Evolutionary conservation across 2,329 filamentous ascomycete genomes (phyloP), one percentile per base, ranked within the genome.

Genomic region (Orbilia brochopaga): DNA sequence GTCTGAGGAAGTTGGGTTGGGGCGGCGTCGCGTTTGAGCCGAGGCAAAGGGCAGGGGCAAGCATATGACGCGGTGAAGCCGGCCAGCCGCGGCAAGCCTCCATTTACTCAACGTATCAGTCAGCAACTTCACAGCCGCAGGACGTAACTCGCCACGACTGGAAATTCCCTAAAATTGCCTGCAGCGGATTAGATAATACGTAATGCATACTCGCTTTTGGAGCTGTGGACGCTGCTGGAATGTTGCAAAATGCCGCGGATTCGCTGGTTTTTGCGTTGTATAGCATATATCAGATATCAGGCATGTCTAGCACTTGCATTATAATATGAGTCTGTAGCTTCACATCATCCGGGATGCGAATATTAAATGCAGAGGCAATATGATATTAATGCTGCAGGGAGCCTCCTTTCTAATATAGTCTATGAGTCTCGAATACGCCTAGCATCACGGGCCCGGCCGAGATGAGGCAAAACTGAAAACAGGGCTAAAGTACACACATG

Each of bases 161-260:
- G 15, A 15, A 21, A 46, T 5, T 46, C 4, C 2, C 8, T 57
- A 59, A 19, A 21, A 51, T 51, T n/a, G 46, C 48, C 48, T 54
- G 59, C 66, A 59, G 63, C 66, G 64, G 64, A 48, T 69, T 69
- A 70, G 54, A 64, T 70, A 70, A 70, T 70, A 59, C 40, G 37
- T 27, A 32, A n/a, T n/a, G n/a, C n/a, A n/a, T n/a, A n/a, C n/a
- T n/a, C n/a, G n/a, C n/a, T n/a, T n/a, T n/a, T n/a, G n/a, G 27
- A 32, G 27, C 27, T 32, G 4, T 32, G 8, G n/a, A 37, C 35
- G 19, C 21, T 35, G 48, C 44, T 40, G 51, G 44, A 40, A 61
- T 54, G 65, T 69, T 69, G 65, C 8, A 69, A 63, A 62, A 44
- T 69, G 44, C 19, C 30, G 7, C 1, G 35, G 1, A 5, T 1